Conservation (phyloP, 768 basidiomycete species). For the Exsudoporus frostii region DNA sequence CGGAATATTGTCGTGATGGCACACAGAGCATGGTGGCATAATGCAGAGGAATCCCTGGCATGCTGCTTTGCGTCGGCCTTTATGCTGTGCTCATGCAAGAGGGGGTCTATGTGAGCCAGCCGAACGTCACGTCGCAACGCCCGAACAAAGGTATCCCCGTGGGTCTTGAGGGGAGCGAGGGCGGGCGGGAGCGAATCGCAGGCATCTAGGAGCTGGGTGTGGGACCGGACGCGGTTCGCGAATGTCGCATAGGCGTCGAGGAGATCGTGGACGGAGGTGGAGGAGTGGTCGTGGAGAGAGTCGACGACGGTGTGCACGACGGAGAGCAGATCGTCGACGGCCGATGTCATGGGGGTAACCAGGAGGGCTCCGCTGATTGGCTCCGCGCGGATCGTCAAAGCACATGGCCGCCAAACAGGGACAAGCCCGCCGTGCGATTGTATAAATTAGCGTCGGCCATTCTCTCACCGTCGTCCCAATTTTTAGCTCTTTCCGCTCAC, state of each 20-base stretch:
- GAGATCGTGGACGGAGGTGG: constrained; percentile 51
- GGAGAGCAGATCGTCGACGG: constrained; percentile 40
- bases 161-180: constrained; percentile 29
- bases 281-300: constrained; percentile 39
- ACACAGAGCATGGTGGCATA: constrained; percentile 56
- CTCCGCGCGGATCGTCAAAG: no score
- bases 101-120: constrained; percentile 38
- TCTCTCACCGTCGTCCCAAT: neutral
- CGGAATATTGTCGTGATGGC: constrained; percentile 49
- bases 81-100: no score
- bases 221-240: constrained; percentile 39
- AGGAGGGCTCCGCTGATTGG: no score
- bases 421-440: constrained; percentile 13
- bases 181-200: constrained; percentile 13
- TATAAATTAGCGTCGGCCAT: constrained; percentile 14
- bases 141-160: constrained; percentile 35
- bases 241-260: constrained; percentile 60
- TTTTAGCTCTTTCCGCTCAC: neutral
- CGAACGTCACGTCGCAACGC: constrained; percentile 53
- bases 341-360: no score
- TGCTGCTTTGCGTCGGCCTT: constrained; percentile 38
- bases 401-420: constrained; percentile 20
- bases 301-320: constrained; percentile 46
- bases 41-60: constrained; percentile 38
- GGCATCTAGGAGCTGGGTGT: constrained; percentile 3